Evolutionary conservation across 208 protist species (phyloP).

Genomic region (Spongospora subterranea): DNA sequence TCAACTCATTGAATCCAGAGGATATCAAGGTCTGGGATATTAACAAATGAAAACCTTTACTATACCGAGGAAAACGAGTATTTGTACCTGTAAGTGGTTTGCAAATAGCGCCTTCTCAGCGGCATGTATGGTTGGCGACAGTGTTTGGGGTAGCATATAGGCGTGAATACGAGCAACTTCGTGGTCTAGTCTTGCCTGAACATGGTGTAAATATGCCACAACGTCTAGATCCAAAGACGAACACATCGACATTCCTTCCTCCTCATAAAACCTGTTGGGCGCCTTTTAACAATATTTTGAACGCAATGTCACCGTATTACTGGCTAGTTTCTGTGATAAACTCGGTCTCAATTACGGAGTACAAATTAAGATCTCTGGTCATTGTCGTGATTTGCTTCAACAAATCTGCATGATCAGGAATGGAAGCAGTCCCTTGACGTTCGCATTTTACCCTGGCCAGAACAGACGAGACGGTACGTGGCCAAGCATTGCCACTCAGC

Average conservation of each 20-base stretch:
- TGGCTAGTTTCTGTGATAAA: neutral
- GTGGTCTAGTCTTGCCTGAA: neutral
- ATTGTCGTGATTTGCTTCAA: neutral
- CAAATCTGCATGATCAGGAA: neutral
- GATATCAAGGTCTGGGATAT: neutral
- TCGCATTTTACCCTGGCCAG: neutral
- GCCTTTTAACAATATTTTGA: too few species aligned
- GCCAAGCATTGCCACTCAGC: neutral
- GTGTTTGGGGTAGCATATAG: neutral
- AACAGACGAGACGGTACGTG: neutral
- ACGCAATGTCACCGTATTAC: neutral
- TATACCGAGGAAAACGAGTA: too few species aligned
- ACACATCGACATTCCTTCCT: neutral
- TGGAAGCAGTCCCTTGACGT: neutral
- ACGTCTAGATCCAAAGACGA: neutral
- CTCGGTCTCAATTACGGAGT: neutral
- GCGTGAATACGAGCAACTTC: neutral
- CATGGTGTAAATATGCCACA: neutral
- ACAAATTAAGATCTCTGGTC: neutral
- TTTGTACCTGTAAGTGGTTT: neutral
- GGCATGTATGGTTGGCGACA: neutral
- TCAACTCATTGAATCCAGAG: neutral
- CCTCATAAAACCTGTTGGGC: neutral
- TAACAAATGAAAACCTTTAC: neutral
- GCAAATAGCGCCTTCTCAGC: neutral